Base-by-base conservation (phyloP, 2,329 filamentous ascomycete species). In the Trichoderma citrinoviride region DNA sequence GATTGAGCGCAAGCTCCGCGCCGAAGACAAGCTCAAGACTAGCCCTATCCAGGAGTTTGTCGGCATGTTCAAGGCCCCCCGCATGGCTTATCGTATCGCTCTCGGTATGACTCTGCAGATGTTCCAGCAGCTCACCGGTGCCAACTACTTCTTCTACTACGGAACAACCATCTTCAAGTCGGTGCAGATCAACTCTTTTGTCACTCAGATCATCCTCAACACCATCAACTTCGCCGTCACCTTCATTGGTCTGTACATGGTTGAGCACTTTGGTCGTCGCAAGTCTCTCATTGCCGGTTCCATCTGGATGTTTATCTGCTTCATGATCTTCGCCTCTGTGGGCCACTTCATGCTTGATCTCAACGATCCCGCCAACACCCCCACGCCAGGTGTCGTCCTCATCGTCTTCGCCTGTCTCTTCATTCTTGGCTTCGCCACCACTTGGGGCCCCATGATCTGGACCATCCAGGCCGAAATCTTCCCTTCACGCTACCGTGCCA, bases 141-240 rank as follows among this genome's bases (percentile, higher is more conserved):
- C 86, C 33, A 89, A 89, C 70, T 89, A 85, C 74, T 88, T 86
- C 78, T 88, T 89, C 72, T 85, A 86, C 73, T 90, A 88, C 63
- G 83, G 82, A 5, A 86, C 84, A 25, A 81, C 79, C n/a, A 79
- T 82, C 67, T 82, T 82, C 66, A 67, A 58, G 6, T 80, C 80
- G 0, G 80, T 82, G 7, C 72, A 74, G 3, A 81, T 82, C 66
- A 83, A 88, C 76, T 85, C 84, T 27, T 90, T 86, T 71, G 80
- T 88, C 58, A 90, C 87, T 0, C 86, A 88, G 67, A 88, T 90
- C 69, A 89, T 90, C 65, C 81, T 90, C 33, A 84, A 84, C 68
- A 84, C 81, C 3, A 88, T 91, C 70, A 91, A 91, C 71, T 88
- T 90, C 12, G 78, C 81, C 58, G 85, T 85, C 67, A 91, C 89